These are phyloP conservation scores for Aotearoamyces nothofagi DNA, from an alignment of 2,329 filamentous ascomycete species.

Conservation along the genomic window DNA sequence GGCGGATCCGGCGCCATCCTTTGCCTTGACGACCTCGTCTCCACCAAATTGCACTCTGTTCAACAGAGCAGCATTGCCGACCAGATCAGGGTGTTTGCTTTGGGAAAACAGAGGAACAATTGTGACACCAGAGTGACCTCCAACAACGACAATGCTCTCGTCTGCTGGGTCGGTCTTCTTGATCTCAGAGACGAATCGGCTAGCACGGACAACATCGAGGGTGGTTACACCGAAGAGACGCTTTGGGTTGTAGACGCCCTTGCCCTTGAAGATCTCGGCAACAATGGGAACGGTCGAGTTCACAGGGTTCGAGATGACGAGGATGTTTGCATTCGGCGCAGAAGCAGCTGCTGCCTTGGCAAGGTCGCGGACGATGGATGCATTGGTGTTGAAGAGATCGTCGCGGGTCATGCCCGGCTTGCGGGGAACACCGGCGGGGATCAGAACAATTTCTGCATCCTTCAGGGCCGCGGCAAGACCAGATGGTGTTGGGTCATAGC, in stretches of 20 bases:
- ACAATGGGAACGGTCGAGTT: slow-evolving; percentile 98
- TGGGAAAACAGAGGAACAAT: slow-evolving; percentile 97
- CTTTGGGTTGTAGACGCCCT: slow-evolving; percentile 86
- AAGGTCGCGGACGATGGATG: slow-evolving; percentile 89
- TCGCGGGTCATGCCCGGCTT: slow-evolving; percentile 98
- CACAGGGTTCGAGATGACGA: slow-evolving; percentile 98
- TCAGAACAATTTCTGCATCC: slow-evolving; percentile 89
- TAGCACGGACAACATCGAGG: slow-evolving; percentile 92
- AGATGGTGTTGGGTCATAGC: slow-evolving; percentile 74
- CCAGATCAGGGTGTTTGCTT: slow-evolving; percentile 76
- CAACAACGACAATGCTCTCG: slow-evolving; percentile 79
- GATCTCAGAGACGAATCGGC: slow-evolving; percentile 87
- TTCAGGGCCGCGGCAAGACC: slow-evolving; percentile 81
- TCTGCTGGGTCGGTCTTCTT: slow-evolving; percentile 67
- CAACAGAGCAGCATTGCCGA: slow-evolving; percentile 69
- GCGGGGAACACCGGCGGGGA: slow-evolving; percentile 97
- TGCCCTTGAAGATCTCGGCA: slow-evolving; percentile 88
- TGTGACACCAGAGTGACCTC: slow-evolving; percentile 94
- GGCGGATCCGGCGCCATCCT: slow-evolving; percentile 80
- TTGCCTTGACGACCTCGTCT: slow-evolving; percentile 92
- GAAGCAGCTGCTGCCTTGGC: slow-evolving; percentile 78
- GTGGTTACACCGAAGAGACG: slow-evolving; percentile 98
- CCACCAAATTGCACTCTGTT: slow-evolving; percentile 97
- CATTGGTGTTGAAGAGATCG: slow-evolving; percentile 99
- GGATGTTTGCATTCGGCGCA: slow-evolving; percentile 83